A percentile compares a stretch with the other conserved stretches of the same genome.
phyloP scores from a whole-genome alignment of 169 alveolate species.

The Eimeria zaria region DNA sequence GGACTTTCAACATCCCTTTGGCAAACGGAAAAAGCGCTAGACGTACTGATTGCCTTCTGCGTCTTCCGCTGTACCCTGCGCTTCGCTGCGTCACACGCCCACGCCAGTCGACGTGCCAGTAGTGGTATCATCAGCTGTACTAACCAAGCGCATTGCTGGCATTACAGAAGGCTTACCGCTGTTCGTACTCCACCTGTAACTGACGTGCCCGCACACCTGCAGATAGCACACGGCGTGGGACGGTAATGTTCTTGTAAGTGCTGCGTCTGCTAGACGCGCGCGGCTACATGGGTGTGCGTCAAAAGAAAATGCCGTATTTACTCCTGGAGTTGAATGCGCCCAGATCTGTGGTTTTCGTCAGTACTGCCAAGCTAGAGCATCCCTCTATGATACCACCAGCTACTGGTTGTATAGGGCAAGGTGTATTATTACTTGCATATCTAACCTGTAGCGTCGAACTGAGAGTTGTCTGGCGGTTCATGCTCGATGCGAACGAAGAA shows the following conservation, averaged over 20 bases:
- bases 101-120: neutral
- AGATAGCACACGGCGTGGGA: neutral
- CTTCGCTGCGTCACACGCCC: conserved; percentile 51
- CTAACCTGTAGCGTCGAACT: conserved; percentile 65
- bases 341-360: neutral
- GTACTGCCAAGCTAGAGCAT: neutral
- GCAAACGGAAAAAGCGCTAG: neutral
- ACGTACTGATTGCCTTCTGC: conserved; percentile 58
- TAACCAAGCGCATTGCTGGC: neutral
- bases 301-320: neutral
- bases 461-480: conserved; percentile 72
- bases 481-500: conserved; percentile 52
- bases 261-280: neutral
- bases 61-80: conserved; percentile 32
- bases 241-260: neutral
- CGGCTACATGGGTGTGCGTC: neutral
- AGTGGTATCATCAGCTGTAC: neutral
- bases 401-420: neutral
- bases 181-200: conserved; percentile 71
- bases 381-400: neutral
- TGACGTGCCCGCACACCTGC: conserved; percentile 75
- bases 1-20: neutral
- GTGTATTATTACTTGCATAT: neutral
- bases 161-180: conserved; percentile 39
- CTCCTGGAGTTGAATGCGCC: neutral